phyloP scores from a whole-genome alignment of 768 basidiomycete species.

The Artomyces pyxidatus region DNA sequence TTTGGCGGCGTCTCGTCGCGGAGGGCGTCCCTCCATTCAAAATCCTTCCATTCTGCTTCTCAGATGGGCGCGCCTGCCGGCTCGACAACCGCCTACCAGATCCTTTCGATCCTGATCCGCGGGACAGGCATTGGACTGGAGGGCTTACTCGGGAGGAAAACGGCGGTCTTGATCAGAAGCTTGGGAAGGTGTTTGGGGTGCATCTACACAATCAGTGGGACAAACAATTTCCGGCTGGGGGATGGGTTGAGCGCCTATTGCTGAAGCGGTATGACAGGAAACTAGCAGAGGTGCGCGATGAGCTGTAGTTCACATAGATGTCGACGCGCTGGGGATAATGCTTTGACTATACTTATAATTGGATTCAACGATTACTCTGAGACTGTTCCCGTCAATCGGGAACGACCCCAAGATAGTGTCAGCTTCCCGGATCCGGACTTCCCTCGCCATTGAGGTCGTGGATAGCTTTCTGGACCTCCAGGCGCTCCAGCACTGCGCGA shows the following conservation, averaged over 20 bases:
- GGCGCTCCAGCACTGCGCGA: constrained; percentile 62
- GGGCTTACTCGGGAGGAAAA: constrained; percentile 53
- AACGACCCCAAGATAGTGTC: background rate
- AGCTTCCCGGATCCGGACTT: background rate
- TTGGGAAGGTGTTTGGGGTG: constrained; percentile 73
- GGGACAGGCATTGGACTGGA: constrained; percentile 58
- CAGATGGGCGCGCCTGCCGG: constrained; percentile 86
- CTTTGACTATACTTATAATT: too few species aligned
- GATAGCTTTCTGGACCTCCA: constrained; percentile 70
- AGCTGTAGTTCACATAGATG: too few species aligned
- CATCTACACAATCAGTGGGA: constrained; percentile 98
- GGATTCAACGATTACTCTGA: too few species aligned
- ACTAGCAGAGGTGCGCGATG: too few species aligned
- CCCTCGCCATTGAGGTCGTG: constrained; percentile 31
- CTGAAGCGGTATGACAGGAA: constrained; percentile 50
- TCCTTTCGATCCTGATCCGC: constrained; percentile 47
- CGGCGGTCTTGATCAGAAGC: constrained; percentile 51
- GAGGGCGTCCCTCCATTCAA: constrained; percentile 79
- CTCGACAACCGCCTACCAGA: constrained; percentile 90
- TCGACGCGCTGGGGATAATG: too few species aligned
- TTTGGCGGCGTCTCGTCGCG: constrained; percentile 78
- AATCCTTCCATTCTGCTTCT: constrained; percentile 92
- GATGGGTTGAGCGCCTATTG: constrained; percentile 84
- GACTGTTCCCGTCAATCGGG: too few species aligned
- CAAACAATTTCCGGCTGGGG: constrained; percentile 70